Evolutionary conservation across 306 rosid species (phyloP), one percentile per base, ranked within the genome.

Genomic region (Castanea crenata): DNA sequence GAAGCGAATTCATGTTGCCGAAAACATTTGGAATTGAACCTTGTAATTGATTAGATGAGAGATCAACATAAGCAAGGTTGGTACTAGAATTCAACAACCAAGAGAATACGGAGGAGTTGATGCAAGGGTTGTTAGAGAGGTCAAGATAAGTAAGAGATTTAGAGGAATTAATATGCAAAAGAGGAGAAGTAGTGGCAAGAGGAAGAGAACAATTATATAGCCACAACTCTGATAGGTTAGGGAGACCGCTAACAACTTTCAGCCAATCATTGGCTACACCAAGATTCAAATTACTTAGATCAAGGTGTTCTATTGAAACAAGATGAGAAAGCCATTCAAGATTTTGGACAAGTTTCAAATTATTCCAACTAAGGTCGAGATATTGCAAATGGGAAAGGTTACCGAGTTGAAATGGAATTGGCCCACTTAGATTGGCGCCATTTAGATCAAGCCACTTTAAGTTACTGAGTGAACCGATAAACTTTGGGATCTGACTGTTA

Each of bases 21-120:
- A 83, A 83, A 83, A 20, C 82, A 65, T 83, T 76, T 18, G 83
- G 82, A 57, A 82, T 35, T 57, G 69, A 68, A 77, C 78, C 81
- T 55, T 29, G 55, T 52, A 82, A 13, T 23, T 2, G 32, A 18
- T 75, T 23, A n/a, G 13, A 20, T 9, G 4, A 10, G 11, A 83
- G 54, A n/a, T 15, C 38, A 55, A 76, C 38, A 18, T 29, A 49
- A 52, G 72, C 63, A 41, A 82, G 78, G 16, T 61, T 77, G 44
- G 9, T 11, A 46, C 54, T 69, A 58, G 78, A 46, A 21, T 82
- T 77, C 55, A 35, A 20, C 51, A 82, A 11, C 81, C 74, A 77
- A 23, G 16, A 55, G 4, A 77, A 19, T 38, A 82, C 57, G 0
- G 85, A 72, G 46, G 80, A 64, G 44, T 5, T 63, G 5, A 76